Conservation (phyloP, 169 alveolate species). For the Amoebophrya sp. region DNA sequence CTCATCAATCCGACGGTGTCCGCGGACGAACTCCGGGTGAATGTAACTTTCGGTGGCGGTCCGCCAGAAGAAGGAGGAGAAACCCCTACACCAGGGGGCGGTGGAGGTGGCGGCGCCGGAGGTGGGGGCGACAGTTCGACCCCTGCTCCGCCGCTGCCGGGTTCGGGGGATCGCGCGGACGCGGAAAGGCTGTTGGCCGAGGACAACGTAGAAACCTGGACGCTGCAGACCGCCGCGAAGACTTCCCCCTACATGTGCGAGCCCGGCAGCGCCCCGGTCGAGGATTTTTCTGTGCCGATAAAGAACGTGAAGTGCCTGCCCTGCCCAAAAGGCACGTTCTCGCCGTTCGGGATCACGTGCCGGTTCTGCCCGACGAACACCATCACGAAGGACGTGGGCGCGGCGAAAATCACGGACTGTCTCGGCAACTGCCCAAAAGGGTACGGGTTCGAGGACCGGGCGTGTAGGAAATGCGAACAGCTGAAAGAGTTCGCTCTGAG, state of each 20-base stretch:
- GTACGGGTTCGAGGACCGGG: neutral
- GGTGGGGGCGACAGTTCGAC: too few relatives aligned
- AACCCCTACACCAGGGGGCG: too few relatives aligned
- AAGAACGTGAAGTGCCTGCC: neutral
- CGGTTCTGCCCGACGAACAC: neutral
- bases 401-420: neutral
- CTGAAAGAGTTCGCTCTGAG: too few relatives aligned
- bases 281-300: too few relatives aligned
- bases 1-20: too few relatives aligned
- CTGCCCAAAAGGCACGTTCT: neutral
- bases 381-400: neutral
- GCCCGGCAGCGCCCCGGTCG: neutral
- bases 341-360: neutral
- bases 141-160: neutral
- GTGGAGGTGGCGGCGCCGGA: too few relatives aligned
- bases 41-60: too few relatives aligned
- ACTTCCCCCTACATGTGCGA: neutral
- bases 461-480: too few relatives aligned
- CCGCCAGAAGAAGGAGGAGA: too few relatives aligned
- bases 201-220: neutral
- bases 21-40: too few relatives aligned
- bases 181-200: neutral
- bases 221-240: neutral
- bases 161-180: too few relatives aligned
- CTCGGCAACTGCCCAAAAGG: neutral